Base-by-base conservation (phyloP, 805 yeast species). In the Torulaspora delbrueckii region DNA sequence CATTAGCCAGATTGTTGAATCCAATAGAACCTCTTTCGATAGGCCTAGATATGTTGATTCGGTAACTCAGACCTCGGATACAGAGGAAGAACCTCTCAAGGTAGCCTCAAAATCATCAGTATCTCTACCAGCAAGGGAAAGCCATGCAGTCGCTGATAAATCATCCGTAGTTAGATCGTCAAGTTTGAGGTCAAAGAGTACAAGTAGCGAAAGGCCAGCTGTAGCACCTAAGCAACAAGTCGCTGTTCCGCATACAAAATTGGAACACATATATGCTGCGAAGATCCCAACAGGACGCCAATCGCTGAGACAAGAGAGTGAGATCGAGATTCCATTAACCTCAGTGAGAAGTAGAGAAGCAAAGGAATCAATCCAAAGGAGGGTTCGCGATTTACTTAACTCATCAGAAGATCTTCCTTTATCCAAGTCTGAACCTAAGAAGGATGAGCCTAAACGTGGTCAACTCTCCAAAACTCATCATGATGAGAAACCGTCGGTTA, bases 301-400 rank as follows among this genome's bases (percentile, higher is more conserved):
- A 26, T 26, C 30, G 2, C 12, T 10, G 13, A 10, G 19, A 14
- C 14, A 32, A 19, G 27, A 22, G 8, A 23, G 10, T 24, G 10
- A 25, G 23, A 8, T 18, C 8, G 24, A 16, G 24, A 5, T 24
- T 8, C 26, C 37, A n/a, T 23, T 16, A 13, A 9, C 32, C 16
- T 16, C 43, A 4, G 34, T 18, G 4, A 25, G 37, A 2, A 34
- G 28, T 12, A 35, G 31, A n/a, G 45, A 42, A 14, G 24, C 56
- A 25, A 52, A 68, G 12, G 62, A 60, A 24, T 69, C 76, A 0
- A 79, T 82, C 36, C 83, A 79, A 54, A 66, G 75, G 45, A 70
- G 85, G 53, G 78, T 81, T 61, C 75, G 74, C 37, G 71, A 71
- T 53, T 66, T 78, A 32, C 61, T 80, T 45, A 70, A 63, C 47